phyloP scores from a whole-genome alignment of 129 eudicot genomes.

The Kitagawia praeruptora region DNA sequence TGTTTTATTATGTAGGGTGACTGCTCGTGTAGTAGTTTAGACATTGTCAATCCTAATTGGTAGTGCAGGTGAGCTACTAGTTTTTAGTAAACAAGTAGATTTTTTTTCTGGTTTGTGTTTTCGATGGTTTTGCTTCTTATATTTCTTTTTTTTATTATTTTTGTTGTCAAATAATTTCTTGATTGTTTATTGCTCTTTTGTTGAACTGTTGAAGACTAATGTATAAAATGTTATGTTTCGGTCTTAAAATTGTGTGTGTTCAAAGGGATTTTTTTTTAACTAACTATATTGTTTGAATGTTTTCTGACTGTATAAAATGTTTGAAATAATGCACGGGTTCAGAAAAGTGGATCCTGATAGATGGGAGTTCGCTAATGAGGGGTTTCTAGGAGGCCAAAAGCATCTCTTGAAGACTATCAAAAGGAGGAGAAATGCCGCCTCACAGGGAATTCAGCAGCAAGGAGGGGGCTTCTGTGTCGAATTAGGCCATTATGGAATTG shows the following conservation, averaged over 20 bases:
- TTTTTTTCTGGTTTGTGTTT: neutral
- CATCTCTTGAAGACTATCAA: slow-evolving; percentile 75
- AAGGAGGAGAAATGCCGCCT: slow-evolving; percentile 47
- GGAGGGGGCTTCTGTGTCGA: slow-evolving; percentile 52
- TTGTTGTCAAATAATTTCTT: neutral
- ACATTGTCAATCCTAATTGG: neutral
- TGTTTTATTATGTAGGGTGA: neutral
- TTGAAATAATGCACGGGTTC: slow-evolving; percentile 49
- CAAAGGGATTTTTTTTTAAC: neutral
- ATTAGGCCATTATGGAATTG: slow-evolving; percentile 64
- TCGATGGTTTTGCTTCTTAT: neutral
- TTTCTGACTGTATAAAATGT: neutral
- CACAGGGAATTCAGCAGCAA: slow-evolving; percentile 32
- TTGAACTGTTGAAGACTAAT: neutral
- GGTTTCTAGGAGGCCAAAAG: slow-evolving; percentile 85
- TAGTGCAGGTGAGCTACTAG: too few species aligned
- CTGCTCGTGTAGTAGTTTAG: neutral
- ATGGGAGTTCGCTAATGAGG: slow-evolving; percentile 90
- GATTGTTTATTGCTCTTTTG: neutral
- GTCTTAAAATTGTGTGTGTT: neutral
- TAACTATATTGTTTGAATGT: neutral
- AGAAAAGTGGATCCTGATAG: slow-evolving; percentile 86
- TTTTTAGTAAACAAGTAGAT: neutral
- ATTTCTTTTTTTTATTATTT: neutral
- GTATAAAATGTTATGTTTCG: neutral